Evolutionary conservation across 208 protist species (phyloP), one percentile per base, ranked within the genome.

Genomic region (Trypanosoma boissoni): DNA sequence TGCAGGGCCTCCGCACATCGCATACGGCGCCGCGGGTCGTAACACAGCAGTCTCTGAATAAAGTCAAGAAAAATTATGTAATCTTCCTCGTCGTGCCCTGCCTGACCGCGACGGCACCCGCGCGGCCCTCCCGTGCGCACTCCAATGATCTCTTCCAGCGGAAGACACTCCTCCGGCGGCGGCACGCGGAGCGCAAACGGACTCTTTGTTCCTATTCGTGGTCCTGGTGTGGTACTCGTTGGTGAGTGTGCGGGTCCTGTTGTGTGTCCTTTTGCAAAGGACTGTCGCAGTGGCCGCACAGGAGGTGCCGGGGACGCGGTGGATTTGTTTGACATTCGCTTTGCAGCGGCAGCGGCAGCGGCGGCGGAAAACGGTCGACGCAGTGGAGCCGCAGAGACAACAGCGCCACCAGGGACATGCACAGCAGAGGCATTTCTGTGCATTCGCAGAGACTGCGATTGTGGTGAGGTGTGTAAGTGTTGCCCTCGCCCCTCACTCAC

Each of bases 1-100:
- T 77, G 56, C 23, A 92, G 57, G 2, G 90, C 90, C 32, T 86
- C 73, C 8, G 61, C 56, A 46, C 79, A 89, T 29, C 58, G 85
- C 64, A 92, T 80, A 18, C 90, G 81, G 51, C 86, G 55, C 23
- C 67, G 52, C 18, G 90, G 90, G 46, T 94, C 85, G 64, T 89
- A 93, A 45, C 58, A 66, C 21, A 96, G 79, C 20, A 96, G 63
- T 37, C 62, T 39, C 42, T 59, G 55, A 14, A 96, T 75, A 64
- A 94, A 89, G 57, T 94, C 85, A 39, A 88, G 64, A 54, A 96
- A 96, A 27, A 68, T 61, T 32, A 62, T 36, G 56, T 96, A 96
- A 46, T 69, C 58, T 3, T 49, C 53, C 36, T 68, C 71, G 51
- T 86, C 79, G 62, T 96, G 90, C 4, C 85, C 87, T 12, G 53